phyloP scores from a whole-genome alignment of 2,329 filamentous ascomycete species.

The Neonectria coccinea region DNA sequence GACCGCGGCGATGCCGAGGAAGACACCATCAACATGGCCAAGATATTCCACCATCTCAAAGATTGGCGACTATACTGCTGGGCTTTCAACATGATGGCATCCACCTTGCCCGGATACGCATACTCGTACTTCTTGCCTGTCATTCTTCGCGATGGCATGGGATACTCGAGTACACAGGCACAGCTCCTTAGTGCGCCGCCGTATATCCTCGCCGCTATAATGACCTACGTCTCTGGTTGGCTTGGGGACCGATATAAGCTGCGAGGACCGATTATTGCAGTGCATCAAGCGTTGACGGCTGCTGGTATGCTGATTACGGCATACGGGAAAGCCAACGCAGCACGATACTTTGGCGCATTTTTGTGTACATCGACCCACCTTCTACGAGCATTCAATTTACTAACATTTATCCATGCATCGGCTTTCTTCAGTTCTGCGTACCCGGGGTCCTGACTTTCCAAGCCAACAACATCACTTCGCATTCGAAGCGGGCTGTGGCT shows the following conservation, averaged over 20 bases:
- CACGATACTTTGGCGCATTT: slow-evolving; percentile 26
- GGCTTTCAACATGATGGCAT: slow-evolving; percentile 25
- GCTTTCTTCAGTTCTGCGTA: slow-evolving; percentile 24
- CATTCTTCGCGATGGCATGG: slow-evolving; percentile 25
- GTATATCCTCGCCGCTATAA: slow-evolving; percentile 22
- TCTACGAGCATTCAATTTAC: rapidly evolving
- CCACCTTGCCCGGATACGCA: slow-evolving; percentile 21
- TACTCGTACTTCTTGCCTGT: slow-evolving; percentile 27
- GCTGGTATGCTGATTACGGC: slow-evolving; percentile 22
- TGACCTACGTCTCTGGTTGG: slow-evolving; percentile 16
- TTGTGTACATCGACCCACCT: background rate
- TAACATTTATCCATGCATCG: background rate
- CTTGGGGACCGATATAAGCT: slow-evolving; percentile 16
- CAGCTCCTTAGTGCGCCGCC: slow-evolving; percentile 26
- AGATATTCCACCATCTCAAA: slow-evolving; percentile 9
- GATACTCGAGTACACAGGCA: slow-evolving; percentile 6
- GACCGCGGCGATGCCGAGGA: slow-evolving; percentile 28
- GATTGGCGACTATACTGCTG: slow-evolving; percentile 24
- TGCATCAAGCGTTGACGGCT: slow-evolving; percentile 15
- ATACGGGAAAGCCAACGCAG: slow-evolving; percentile 12
- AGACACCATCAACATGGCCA: background rate
- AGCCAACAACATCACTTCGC: slow-evolving; percentile 23
- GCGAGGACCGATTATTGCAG: slow-evolving; percentile 17
- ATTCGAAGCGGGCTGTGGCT: slow-evolving; percentile 22
- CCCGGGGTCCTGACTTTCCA: slow-evolving; percentile 24